phyloP scores from a whole-genome alignment of 1,284 basidiomycete genomes.

The Psilocybe mexicana region DNA sequence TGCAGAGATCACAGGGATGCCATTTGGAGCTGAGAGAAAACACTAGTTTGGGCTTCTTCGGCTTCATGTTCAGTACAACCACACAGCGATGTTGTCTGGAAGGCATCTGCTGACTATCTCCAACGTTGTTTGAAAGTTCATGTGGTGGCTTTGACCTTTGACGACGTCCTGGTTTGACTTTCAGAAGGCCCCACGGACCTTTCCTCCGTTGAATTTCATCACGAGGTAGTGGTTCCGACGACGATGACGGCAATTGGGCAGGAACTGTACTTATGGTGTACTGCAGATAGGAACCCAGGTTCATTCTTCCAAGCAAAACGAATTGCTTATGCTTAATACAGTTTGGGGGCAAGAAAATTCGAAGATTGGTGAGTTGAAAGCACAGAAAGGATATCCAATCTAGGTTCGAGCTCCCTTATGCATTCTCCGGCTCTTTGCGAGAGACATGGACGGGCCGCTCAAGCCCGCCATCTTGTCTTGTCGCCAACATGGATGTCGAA shows the following conservation, averaged over 20 bases:
- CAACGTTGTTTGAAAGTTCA: neutral
- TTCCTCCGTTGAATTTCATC: slow-evolving; percentile 3
- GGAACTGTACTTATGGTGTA: neutral
- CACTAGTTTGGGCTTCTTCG: slow-evolving; percentile 4
- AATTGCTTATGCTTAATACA: too few species aligned
- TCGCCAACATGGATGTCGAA: too few species aligned
- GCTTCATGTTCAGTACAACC: slow-evolving; percentile 4
- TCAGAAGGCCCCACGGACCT: slow-evolving; percentile 5
- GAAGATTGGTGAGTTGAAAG: too few species aligned
- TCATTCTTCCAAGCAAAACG: too few species aligned
- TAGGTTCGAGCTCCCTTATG: too few species aligned
- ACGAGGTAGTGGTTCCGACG: slow-evolving; percentile 5
- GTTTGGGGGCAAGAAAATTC: too few species aligned
- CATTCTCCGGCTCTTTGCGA: too few species aligned
- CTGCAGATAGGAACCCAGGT: too few species aligned
- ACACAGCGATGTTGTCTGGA: neutral
- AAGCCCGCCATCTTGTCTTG: too few species aligned
- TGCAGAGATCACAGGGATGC: slow-evolving; percentile 5
- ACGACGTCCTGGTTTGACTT: neutral
- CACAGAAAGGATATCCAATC: too few species aligned
- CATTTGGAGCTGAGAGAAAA: slow-evolving; percentile 5
- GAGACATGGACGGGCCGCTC: too few species aligned
- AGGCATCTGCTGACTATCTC: slow-evolving; percentile 6
- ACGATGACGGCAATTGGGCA: neutral
- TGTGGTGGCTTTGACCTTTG: neutral